Evolutionary conservation across 2,329 filamentous ascomycete species (phyloP), one percentile per base, ranked within the genome.

Genomic region (Stachybotrys chartarum): DNA sequence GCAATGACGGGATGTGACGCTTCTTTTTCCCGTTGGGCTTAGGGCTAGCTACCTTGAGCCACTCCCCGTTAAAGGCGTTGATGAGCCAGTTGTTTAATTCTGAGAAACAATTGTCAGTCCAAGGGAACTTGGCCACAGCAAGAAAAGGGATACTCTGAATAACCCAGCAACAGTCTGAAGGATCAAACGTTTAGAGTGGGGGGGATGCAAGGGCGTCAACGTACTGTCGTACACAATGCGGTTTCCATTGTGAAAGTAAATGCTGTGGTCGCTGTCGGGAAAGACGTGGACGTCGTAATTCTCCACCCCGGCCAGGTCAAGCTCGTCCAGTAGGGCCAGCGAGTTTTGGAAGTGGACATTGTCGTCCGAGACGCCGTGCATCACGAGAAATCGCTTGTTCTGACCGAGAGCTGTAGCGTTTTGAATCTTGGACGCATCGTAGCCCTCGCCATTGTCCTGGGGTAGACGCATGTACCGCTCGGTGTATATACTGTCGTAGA

Each of bases 271-370:
- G 54, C 90, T 95, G 70, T 99, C 94, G 0, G 94, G 94, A 73
- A 96, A 99, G 55, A 97, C 85, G 70, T 97, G 93, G 12, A 99
- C 85, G 67, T 99, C 94, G 65, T 97, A 99, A 66, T 99, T 99
- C 70, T 93, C 86, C 4, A 97, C 83, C 12, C 84, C 83, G 1
- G 79, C 86, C 53, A 96, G 66, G 73, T 99, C 90, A 49, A 99
- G 78, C 63, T 86, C 87, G 70, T 99, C 95, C 50, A 99, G 78
- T 58, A 99, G 74, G 1, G 86, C 89, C 56, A 97, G 80, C 1
- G 92, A 91, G 71, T 96, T 97, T 72, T 99, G 95, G 72, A 96
- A 85, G 70, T 99, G 95, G 12, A 99, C 94, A 65, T 99, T 99
- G 72, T 99, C 94, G 66, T 99, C 94, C 7, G 89, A 88, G n/a